Evolutionary conservation across 139 green algal species (phyloP), one percentile per base, ranked within the genome.

Genomic region (Pleodorina starrii): DNA sequence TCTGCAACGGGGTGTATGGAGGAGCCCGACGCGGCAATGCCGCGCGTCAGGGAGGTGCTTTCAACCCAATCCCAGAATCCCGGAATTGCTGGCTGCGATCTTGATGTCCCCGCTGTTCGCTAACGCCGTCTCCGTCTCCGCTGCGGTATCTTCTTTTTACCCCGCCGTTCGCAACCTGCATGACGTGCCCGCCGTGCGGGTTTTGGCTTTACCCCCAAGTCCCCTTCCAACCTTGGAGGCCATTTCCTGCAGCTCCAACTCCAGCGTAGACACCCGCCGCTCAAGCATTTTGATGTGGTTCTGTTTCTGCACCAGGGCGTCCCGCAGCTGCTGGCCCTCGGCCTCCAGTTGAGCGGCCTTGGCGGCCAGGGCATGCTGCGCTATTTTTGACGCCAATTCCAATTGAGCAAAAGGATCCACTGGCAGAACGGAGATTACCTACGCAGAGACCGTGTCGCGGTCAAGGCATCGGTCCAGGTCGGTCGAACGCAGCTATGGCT

Each of bases 211-310:
- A n/a, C 29, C 59, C 69, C 38, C 19, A 32, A 29, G 10, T 21
- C 3, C 32, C 69, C 35, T 46, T 25, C 69, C 38, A 38, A 95
- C 93, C 91, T 94, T 94, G 0, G 91, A 54, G 17, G 87, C 82
- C 46, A 91, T 81, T 0, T 95, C 94, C 50, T 90, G 79, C 6
- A 95, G 66, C 50, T 95, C 92, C 48, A 90, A 35, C 86, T 96
- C 93, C 25, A 93, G 80, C 14, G 86, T 90, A 11, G 81, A 88
- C 9, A 94, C 54, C 9, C 88, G 60, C 6, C 91, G 82, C 74
- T 95, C 92, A 29, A 95, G 73, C 19, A 88, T 87, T 60, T 94
- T 94, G 36, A 95, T 90, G 36, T 85, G 69, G 29, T 85, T 90
- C 40, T 91, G 81, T 38, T 93, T 94, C 51, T 91, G 89, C 6